phyloP scores from a whole-genome alignment of 345 rosid species.

The Turritis glabra region DNA sequence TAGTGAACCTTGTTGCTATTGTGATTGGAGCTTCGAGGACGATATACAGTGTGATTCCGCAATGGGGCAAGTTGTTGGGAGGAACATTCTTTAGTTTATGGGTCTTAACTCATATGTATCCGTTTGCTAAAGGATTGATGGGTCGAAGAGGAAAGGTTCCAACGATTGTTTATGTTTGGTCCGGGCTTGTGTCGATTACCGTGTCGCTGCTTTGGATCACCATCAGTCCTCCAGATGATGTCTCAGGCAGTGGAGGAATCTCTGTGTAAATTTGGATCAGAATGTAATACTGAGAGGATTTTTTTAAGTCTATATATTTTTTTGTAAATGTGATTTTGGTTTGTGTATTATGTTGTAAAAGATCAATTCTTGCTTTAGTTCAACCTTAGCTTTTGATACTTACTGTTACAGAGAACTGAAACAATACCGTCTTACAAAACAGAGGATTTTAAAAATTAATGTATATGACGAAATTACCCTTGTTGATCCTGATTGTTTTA shows the following conservation, averaged over 20 bases:
- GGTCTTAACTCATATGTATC: slow-evolving; percentile 90
- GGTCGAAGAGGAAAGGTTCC: slow-evolving; percentile 90
- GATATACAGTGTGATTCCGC: slow-evolving; percentile 78
- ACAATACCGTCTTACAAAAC: too few relatives aligned
- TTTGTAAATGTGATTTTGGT: slow-evolving; percentile 29
- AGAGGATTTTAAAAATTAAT: too few relatives aligned
- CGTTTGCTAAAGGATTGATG: slow-evolving; percentile 78
- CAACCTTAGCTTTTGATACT: not conserved
- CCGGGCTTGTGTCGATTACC: slow-evolving; percentile 71
- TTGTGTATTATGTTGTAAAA: slow-evolving; percentile 28
- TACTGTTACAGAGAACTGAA: not conserved
- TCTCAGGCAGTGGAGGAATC: slow-evolving; percentile 32
- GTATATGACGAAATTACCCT: too few relatives aligned
- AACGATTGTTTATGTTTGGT: slow-evolving; percentile 79
- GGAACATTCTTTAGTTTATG: slow-evolving; percentile 82
- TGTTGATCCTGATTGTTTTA: too few relatives aligned
- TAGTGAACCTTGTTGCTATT: slow-evolving; percentile 64
- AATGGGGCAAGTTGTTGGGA: slow-evolving; percentile 86
- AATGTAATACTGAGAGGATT: slow-evolving; percentile 6
- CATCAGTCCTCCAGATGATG: slow-evolving; percentile 61
- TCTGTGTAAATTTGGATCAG: slow-evolving; percentile 24
- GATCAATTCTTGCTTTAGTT: not conserved
- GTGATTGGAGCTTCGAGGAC: slow-evolving; percentile 75
- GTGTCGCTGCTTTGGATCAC: slow-evolving; percentile 76
- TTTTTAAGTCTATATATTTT: slow-evolving; percentile 7